Conservation (phyloP, 257 asterid genomes). For the Solanum pinnatisectum region DNA sequence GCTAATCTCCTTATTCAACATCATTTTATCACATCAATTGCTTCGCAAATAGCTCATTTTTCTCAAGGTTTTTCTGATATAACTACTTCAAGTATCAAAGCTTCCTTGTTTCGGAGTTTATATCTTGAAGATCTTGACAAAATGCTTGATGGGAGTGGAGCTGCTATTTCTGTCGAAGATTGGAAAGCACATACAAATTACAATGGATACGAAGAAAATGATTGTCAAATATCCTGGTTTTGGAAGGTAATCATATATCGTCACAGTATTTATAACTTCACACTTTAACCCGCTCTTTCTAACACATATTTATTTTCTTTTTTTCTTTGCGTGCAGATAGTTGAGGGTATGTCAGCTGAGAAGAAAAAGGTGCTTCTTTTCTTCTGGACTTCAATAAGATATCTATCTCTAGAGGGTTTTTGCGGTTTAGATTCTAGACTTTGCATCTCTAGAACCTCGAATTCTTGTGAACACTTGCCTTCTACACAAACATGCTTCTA, state of each 20-base stretch:
- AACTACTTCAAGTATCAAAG: conserved; percentile 18
- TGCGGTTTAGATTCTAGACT: conserved; percentile 71
- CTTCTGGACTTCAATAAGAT: conserved; percentile 88
- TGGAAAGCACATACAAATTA: neutral
- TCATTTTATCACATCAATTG: conserved; percentile 42
- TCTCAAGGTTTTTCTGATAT: conserved; percentile 54
- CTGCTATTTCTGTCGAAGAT: neutral
- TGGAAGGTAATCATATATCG: conserved; percentile 51
- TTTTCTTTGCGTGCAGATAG: conserved; percentile 25
- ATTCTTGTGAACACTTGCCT: conserved; percentile 52
- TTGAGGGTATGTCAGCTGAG: conserved; percentile 53
- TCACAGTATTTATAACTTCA: neutral
- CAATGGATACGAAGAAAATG: neutral
- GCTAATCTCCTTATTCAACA: conserved; percentile 16
- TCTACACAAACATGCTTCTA: conserved; percentile 86
- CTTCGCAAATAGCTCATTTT: conserved; percentile 48
- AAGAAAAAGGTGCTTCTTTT: conserved; percentile 69
- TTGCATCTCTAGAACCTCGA: conserved; percentile 39
- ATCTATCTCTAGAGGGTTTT: conserved; percentile 82
- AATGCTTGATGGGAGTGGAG: conserved; percentile 34
- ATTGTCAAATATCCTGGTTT: conserved; percentile 44
- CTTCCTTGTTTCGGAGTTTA: conserved; percentile 52
- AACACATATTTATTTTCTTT: neutral
- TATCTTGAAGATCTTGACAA: conserved; percentile 59
- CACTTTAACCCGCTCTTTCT: neutral